These are phyloP conservation scores for Vanilla planifolia DNA, from an alignment of 106 monocot genomes.

Conservation along the genomic window DNA sequence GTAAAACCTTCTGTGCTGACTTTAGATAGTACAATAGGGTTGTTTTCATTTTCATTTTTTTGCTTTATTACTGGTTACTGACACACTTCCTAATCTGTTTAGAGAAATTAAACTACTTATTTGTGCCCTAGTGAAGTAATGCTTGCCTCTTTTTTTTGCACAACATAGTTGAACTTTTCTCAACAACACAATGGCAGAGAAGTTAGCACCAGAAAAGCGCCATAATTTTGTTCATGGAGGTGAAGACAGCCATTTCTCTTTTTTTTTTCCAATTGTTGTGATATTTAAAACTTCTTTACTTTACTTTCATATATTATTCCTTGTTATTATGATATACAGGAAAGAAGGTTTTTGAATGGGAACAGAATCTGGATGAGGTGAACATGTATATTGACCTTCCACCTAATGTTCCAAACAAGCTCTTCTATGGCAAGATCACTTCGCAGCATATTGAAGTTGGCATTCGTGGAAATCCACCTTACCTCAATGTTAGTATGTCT, in stretches of 20 bases:
- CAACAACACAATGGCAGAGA: slow-evolving; percentile 40
- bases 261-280: background rate
- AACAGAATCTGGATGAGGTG: slow-evolving; percentile 71
- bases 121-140: no score
- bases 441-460: slow-evolving; percentile 74
- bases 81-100: no score
- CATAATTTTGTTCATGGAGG: slow-evolving; percentile 40
- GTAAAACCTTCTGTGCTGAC: no score
- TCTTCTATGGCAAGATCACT: slow-evolving; percentile 72
- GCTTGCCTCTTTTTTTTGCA: no score
- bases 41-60: no score
- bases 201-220: slow-evolving; percentile 45
- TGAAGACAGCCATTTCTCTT: background rate
- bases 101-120: no score
- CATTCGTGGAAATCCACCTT: slow-evolving; percentile 81
- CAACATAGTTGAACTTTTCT: background rate
- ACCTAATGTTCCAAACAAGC: slow-evolving; percentile 55
- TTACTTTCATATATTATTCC: background rate
- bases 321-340: slow-evolving; percentile 18
- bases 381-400: slow-evolving; percentile 73
- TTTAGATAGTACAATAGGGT: no score
- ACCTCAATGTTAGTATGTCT: slow-evolving; percentile 53
- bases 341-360: slow-evolving; percentile 85
- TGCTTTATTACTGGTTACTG: no score
- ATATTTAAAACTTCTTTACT: no score